Evolutionary conservation across 305 asterid species (phyloP), one percentile per base, ranked within the genome.

Genomic region (Rubia balearica): DNA sequence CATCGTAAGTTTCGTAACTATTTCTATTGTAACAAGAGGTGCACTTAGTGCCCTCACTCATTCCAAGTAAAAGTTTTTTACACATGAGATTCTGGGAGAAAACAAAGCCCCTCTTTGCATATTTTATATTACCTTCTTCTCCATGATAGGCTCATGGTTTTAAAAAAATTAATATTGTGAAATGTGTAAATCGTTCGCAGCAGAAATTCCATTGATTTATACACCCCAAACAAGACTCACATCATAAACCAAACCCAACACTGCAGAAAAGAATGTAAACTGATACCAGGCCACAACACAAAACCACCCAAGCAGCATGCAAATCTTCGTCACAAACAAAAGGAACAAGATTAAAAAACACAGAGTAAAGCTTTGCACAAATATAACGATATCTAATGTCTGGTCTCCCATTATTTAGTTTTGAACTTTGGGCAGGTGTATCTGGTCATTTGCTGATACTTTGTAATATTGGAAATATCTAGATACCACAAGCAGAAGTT

Each of bases 351-450:
- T 6, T 21, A 43, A 41, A 57, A 24, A 38, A 27, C 51, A 12
- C 21, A 71, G 60, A 60, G 14, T 48, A 66, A 22, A 67, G 71
- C 43, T 67, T 46, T 8, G 43, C 22, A 67, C 8, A 30, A 30
- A 10, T 67, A 48, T 27, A 45, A 6, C 19, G 24, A 46, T 67
- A n/a, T 13, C 13, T 46, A 16, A 67, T 67, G 22, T 24, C 12
- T 14, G 22, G 42, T 48, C 14, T 21, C 40, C 10, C 43, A 13
- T 46, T 10, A 67, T 24, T 48, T 16, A 7, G 45, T 0, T 43
- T 57, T 11, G 43, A 38, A 59, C 19, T 8, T 17, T 8, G 49
- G 9, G 4, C 30, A 24, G 3, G 6, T 24, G 61, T 13, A 22
- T 45, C 55, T 24, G n/a, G 19, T 21, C 30, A 48, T 17, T 33